Percentiles rank a stretch among this genome's conserved stretches.
Conservation (phyloP, 129 eudicot species). For the Ambrosia trifida region DNA sequence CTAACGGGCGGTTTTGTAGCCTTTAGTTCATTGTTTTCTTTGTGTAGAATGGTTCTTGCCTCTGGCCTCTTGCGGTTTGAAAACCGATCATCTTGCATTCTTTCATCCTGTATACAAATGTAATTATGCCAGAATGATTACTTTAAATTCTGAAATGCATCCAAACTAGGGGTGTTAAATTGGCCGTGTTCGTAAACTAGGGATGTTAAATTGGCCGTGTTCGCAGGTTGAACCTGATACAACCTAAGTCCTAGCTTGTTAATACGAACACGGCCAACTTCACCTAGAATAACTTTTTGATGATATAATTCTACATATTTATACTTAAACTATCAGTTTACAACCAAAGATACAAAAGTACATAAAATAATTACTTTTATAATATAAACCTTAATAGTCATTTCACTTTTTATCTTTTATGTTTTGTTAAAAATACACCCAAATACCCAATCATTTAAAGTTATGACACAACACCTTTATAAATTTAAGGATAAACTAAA, state of each 20-base stretch:
- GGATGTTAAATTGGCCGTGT: not conserved
- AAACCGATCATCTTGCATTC: constrained; percentile 34
- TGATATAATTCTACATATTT: not conserved
- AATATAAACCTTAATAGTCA: not conserved
- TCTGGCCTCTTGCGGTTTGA: constrained; percentile 42
- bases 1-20: constrained; percentile 36
- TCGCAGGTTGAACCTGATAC: not conserved
- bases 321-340: not conserved
- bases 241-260: no score
- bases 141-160: not conserved
- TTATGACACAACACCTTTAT: not conserved
- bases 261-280: not conserved
- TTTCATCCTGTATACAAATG: constrained; percentile 29
- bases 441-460: not conserved
- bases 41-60: constrained; percentile 12
- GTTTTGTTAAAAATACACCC: not conserved
- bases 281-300: not conserved
- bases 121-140: not conserved
- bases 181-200: not conserved
- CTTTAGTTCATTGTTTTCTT: constrained; percentile 16
- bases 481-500: not conserved
- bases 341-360: not conserved
- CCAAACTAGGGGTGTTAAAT: not conserved
- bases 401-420: not conserved
- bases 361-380: not conserved